Evolutionary conservation across 1,284 basidiomycete genomes (phyloP).

Genomic region (Hemileia vastatrix): DNA sequence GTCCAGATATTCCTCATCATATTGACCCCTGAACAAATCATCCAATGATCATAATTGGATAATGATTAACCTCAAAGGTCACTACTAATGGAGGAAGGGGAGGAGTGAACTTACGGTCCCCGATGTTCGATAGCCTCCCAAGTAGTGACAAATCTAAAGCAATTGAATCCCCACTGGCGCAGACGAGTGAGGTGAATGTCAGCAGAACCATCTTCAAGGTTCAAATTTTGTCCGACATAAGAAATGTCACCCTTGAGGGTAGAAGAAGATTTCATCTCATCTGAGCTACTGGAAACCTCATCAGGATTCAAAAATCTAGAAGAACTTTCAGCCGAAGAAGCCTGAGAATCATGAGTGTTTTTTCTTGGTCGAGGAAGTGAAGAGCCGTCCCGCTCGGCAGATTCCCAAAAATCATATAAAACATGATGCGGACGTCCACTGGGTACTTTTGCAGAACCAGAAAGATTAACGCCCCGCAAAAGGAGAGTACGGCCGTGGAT

Average conservation of each 20-base stretch:
- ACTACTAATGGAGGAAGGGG: not conserved
- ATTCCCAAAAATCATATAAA: constrained; percentile 77
- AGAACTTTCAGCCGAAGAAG: not conserved
- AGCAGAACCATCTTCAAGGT: constrained; percentile 62
- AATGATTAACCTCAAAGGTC: not conserved
- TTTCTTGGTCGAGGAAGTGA: too few species aligned
- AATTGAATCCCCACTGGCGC: constrained; percentile 86
- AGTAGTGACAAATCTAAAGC: constrained; percentile 79
- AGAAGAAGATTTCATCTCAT: not conserved
- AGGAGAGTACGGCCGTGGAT: constrained; percentile 69
- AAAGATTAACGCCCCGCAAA: constrained; percentile 84
- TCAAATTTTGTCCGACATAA: constrained; percentile 16
- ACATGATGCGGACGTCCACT: constrained; percentile 58
- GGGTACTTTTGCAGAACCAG: constrained; percentile 77
- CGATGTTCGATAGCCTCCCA: constrained; percentile 92
- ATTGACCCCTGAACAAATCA: constrained; percentile 58
- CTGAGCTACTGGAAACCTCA: not conserved
- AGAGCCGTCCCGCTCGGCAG: constrained; percentile 57
- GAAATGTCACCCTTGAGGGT: not conserved
- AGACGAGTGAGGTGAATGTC: constrained; percentile 80
- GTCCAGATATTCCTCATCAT: constrained; percentile 84
- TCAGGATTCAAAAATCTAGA: constrained; percentile 2
- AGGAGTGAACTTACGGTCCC: constrained; percentile 64
- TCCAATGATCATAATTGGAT: not conserved
- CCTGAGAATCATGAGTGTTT: too few species aligned